phyloP scores from a whole-genome alignment of 2,329 filamentous ascomycete species.

The Moelleriella libera region DNA sequence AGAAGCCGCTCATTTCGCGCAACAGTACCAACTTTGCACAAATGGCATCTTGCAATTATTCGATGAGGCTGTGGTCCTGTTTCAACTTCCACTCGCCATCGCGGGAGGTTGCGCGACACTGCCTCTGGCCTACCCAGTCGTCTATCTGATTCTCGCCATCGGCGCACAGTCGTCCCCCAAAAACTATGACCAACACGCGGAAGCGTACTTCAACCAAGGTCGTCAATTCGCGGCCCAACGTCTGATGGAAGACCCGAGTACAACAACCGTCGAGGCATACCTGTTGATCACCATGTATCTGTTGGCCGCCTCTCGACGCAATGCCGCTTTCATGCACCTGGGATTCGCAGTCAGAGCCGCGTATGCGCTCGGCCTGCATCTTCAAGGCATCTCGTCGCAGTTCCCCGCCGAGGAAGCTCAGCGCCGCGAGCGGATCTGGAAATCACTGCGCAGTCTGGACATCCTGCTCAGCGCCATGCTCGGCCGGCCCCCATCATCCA shows the following conservation, averaged over 20 bases:
- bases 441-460: conserved; percentile 11
- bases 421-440: conserved; percentile 13
- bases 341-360: conserved; percentile 44
- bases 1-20: conserved; percentile 2
- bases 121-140: conserved; percentile 15
- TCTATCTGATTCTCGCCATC: conserved; percentile 17
- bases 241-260: conserved; percentile 33
- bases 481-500: conserved; percentile 12
- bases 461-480: conserved; percentile 12
- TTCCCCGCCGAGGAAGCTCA: conserved; percentile 9
- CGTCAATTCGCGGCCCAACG: conserved; percentile 11
- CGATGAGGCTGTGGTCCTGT: conserved; percentile 13
- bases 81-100: conserved; percentile 6
- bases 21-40: conserved; percentile 7
- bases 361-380: conserved; percentile 40
- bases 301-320: conserved; percentile 42
- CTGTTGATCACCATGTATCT: conserved; percentile 45
- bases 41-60: conserved; percentile 20
- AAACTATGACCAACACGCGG: conserved; percentile 11
- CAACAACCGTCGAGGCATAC: conserved; percentile 36
- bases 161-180: conserved; percentile 14
- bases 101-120: conserved; percentile 2
- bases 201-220: conserved; percentile 13
- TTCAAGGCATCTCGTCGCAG: conserved; percentile 7
- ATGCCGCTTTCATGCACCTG: conserved; percentile 49